Conservation (phyloP, 2,329 filamentous ascomycete species). For the Shiraia bambusicola region DNA sequence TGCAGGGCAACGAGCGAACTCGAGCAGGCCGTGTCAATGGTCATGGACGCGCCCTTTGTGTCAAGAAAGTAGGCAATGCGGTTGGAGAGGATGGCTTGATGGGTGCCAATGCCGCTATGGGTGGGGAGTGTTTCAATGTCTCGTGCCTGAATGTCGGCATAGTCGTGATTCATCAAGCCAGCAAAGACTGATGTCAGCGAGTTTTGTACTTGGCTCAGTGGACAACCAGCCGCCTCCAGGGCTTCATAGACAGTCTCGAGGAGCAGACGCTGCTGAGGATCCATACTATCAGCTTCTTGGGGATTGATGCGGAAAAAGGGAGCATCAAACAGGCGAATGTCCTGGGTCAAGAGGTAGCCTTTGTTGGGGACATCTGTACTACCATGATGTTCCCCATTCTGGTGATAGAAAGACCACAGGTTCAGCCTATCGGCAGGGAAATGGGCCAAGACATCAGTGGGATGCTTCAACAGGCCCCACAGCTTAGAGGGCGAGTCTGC, state of each 20-base stretch:
- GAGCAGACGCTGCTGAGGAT: slow-evolving; percentile 26
- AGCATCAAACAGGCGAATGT: slow-evolving; percentile 20
- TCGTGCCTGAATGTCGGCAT: slow-evolving; percentile 5
- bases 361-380: slow-evolving; percentile 9
- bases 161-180: slow-evolving; percentile 15
- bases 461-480: too few relatives aligned
- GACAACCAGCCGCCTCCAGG: slow-evolving; percentile 15
- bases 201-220: slow-evolving; percentile 7
- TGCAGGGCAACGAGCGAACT: slow-evolving; percentile 35
- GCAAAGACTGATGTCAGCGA: slow-evolving; percentile 13
- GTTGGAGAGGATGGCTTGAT: slow-evolving; percentile 35
- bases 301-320: slow-evolving; percentile 24
- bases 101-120: slow-evolving; percentile 28
- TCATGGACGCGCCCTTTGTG: too few relatives aligned
- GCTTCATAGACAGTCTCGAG: slow-evolving; percentile 25
- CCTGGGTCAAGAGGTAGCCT: slow-evolving; percentile 20
- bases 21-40: slow-evolving; percentile 45
- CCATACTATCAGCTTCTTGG: slow-evolving; percentile 21
- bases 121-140: slow-evolving; percentile 3
- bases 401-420: too few relatives aligned
- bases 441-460: too few relatives aligned
- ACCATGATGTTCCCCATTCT: too few relatives aligned
- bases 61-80: slow-evolving; percentile 43
- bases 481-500: slow-evolving; percentile 1
- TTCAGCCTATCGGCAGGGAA: too few relatives aligned